Evolutionary conservation across 2,329 filamentous ascomycete species (phyloP), one percentile per base, ranked within the genome.

Genomic region (Tetracladium maxilliforme): DNA sequence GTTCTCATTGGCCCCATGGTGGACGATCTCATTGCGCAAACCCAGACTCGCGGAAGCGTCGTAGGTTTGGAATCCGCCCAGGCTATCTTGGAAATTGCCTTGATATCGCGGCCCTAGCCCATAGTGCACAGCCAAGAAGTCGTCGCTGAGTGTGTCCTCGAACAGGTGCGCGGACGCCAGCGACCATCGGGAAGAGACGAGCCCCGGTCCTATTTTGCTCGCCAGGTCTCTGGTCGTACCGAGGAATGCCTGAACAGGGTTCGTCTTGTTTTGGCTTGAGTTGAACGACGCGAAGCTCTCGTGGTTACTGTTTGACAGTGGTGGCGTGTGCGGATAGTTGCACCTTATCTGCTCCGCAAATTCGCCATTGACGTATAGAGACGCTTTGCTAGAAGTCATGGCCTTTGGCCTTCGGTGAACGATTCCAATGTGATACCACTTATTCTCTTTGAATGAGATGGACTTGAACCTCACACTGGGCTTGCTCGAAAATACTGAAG

Each of bases 41-140:
- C 92, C 90, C 19, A 98, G 57, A 27, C 81, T 75, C 6, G 90
- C 87, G 2, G 90, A 95, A 6, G 90, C 87, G 40, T 80, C 73
- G 44, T 98, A 98, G 0, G 92, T 98, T 44, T 95, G 84, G 42
- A 98, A 92, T 3, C 84, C 87, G 5, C 92, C 90, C 10, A 98
- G 64, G 38, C 83, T 90, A 43, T 98, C 90, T 50, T 98, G 90
- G 39, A 92, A 93, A 44, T 98, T 98, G 10, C 90, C 90, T 42
- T 83, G 76, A 39, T 98, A 98, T 23, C 83, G 72, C 14, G 84
- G 79, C 0, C 90, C 87, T 11, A 98, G 71, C 24, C 86, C 80
- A 44, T 78, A 82, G 41, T 93, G 82, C 1, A 98, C 90, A 9
- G 87, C 77, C 28, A 98, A 62, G 31, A 92, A 68, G 47, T 98